These are phyloP conservation scores for Pseudocercospora musae DNA, from an alignment of 2,329 filamentous ascomycete species.

Conservation along the genomic window DNA sequence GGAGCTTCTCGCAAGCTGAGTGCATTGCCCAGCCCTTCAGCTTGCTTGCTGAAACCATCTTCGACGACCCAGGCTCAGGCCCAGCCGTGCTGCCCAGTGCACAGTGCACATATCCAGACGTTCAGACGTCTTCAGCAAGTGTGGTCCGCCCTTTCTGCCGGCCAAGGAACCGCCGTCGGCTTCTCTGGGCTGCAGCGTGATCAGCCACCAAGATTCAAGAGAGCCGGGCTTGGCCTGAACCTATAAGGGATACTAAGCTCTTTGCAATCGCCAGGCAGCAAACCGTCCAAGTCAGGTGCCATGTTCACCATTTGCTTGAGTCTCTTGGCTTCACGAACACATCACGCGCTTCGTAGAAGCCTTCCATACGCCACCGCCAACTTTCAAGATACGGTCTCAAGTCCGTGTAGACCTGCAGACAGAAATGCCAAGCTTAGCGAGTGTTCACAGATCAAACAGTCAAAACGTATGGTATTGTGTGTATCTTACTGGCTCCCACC, in stretches of 20 bases:
- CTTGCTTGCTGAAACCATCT: too few species aligned
- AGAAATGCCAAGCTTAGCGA: neutral
- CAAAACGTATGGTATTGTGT: neutral
- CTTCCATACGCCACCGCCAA: conserved; percentile 38
- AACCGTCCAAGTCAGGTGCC: too few species aligned
- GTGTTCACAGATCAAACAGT: neutral
- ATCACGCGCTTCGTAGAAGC: conserved; percentile 37
- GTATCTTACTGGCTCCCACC: conserved; percentile 33
- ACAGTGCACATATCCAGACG: too few species aligned
- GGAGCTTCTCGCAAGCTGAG: neutral
- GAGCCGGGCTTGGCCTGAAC: neutral
- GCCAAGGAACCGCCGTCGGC: neutral
- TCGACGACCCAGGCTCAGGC: too few species aligned
- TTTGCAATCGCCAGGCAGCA: too few species aligned
- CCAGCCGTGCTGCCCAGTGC: too few species aligned
- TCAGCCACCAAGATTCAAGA: neutral
- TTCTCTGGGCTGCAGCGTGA: neutral
- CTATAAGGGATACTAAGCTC: neutral
- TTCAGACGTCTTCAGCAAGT: neutral
- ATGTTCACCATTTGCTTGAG: neutral
- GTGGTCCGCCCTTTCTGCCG: neutral
- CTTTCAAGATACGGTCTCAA: conserved; percentile 34
- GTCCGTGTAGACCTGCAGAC: conserved; percentile 25
- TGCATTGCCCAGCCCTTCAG: too few species aligned
- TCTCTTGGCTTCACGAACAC: neutral